These are phyloP conservation scores for Arthrobotrys sphaeroides DNA, from an alignment of 2,329 filamentous ascomycete genomes.

Conservation along the genomic window DNA sequence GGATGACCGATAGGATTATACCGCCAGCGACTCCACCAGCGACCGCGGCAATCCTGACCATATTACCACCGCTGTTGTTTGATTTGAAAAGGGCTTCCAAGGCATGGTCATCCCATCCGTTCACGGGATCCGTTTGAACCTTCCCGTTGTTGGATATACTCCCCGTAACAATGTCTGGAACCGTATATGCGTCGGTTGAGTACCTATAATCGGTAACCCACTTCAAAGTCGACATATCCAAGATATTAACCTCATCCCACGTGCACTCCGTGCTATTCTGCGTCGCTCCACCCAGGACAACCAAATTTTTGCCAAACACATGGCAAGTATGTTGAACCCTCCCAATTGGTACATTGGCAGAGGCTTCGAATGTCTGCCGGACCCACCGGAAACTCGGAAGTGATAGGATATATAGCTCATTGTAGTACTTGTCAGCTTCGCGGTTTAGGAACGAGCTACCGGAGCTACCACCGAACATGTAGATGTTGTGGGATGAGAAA, in stretches of 20 bases:
- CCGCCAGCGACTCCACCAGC: conserved; percentile 46
- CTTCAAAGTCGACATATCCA: conserved; percentile 42
- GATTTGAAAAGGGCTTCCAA: conserved; percentile 27
- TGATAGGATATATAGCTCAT: conserved; percentile 46
- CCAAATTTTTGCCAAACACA: conserved; percentile 36
- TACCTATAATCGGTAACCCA: conserved; percentile 30
- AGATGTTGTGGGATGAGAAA: conserved; percentile 65
- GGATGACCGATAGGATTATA: conserved; percentile 15
- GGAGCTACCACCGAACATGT: conserved; percentile 65
- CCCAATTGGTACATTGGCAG: conserved; percentile 21
- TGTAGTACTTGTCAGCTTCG: conserved; percentile 31
- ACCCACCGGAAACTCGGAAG: conserved; percentile 50
- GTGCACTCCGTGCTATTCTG: conserved; percentile 32
- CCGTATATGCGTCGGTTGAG: background rate
- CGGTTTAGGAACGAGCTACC: conserved; percentile 54
- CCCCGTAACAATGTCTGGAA: conserved; percentile 36
- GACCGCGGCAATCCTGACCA: conserved; percentile 38
- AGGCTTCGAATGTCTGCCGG: conserved; percentile 20
- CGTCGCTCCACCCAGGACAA: conserved; percentile 42
- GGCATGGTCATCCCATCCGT: conserved; percentile 49
- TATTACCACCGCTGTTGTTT: background rate
- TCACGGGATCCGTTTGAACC: conserved; percentile 46
- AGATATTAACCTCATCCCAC: conserved; percentile 45
- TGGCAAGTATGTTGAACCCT: conserved; percentile 49
- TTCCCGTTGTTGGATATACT: conserved; percentile 51